These are phyloP conservation scores for Olyra latifolia DNA, from an alignment of 176 grass and related monocot species.

Conservation along the genomic window DNA sequence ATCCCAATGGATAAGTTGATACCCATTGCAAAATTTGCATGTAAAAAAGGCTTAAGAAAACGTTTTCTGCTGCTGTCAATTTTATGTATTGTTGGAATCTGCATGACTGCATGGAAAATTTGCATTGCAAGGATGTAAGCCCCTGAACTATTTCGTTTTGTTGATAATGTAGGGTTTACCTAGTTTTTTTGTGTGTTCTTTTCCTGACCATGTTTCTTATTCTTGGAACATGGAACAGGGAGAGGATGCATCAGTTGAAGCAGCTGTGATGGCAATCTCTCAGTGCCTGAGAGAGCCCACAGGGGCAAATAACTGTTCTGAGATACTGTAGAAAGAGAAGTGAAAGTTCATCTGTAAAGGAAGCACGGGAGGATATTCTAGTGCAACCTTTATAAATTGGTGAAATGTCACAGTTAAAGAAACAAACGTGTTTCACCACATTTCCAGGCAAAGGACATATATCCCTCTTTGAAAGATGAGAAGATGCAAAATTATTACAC, in stretches of 20 bases:
- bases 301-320: conserved; percentile 68
- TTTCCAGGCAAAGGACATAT: neutral
- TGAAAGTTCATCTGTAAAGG: neutral
- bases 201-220: conserved; percentile 24
- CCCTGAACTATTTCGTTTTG: neutral
- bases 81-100: neutral
- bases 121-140: neutral
- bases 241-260: conserved; percentile 94
- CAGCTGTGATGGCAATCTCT: conserved; percentile 82
- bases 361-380: neutral
- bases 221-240: conserved; percentile 52
- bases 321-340: conserved; percentile 51
- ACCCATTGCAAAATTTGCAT: neutral
- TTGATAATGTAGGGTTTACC: neutral
- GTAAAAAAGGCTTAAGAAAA: neutral
- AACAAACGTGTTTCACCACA: neutral
- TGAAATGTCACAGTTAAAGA: neutral
- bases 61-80: neutral
- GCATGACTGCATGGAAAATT: neutral
- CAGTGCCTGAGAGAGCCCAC: conserved; percentile 68
- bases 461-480: neutral
- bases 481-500: neutral
- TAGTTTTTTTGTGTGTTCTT: neutral
- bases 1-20: neutral
- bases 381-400: neutral